Evolutionary conservation across 306 rosid genomes (phyloP), one percentile per base, ranked within the genome.

Genomic region (Quercus bicolor): DNA sequence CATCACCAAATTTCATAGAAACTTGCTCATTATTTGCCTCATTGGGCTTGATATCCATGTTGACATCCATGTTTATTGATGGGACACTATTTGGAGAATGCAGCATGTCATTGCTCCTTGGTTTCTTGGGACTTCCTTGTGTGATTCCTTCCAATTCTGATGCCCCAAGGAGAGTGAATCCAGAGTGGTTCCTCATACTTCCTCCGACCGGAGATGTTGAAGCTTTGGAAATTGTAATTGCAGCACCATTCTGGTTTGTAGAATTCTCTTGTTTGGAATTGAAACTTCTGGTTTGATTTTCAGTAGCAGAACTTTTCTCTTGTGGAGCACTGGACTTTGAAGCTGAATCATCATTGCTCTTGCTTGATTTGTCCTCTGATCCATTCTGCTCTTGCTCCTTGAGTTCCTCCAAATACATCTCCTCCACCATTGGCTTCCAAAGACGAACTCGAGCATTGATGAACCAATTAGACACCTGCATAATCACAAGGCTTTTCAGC

Each of bases 391-490:
- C 98, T 16, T 92, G 90, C 48, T 93, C 97, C 83, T 95, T 95
- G 82, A 87, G 84, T 75, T 93, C 98, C 74, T 95, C 99, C 81
- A 65, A 0, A 83, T 95, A 95, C 99, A 95, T 91, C 80, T 95
- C 99, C 79, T 95, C 99, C 77, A 95, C 99, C 99, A 95, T 95
- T 73, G 99, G 99, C 82, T 95, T 93, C 99, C 99, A 95, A 4
- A 95, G 91, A 60, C 99, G 86, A 79, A 95, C 99, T 72, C 99
- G 80, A 21, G 99, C 99, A 82, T 95, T 95, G 77, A 95, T 95
- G 80, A 95, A 95, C 99, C 99, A 95, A 79, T 95, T 95, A 3
- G 99, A 95, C 48, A 95, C 99, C 99, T 95, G 85, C 61, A 65
- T 45, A 68, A 54, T 48, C 26, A 10, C 53, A 28, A 60, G 51